Percentiles rank a stretch among this genome's conserved stretches.
Evolutionary conservation across 257 asterid genomes (phyloP).

Genomic region (Plantago ovata): DNA sequence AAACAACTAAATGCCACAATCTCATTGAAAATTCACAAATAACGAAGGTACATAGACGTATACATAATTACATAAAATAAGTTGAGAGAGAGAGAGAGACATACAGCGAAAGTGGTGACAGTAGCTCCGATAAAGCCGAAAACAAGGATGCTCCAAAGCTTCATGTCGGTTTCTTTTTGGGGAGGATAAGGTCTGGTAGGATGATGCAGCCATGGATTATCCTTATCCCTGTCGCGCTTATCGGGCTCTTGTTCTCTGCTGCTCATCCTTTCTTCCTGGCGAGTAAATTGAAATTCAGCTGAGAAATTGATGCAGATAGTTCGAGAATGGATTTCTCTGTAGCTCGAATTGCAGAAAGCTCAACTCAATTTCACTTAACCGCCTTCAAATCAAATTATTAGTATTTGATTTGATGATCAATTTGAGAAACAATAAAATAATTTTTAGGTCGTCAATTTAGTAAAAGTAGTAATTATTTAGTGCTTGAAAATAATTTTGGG

Average conservation of each 20-base stretch:
- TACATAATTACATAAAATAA: not conserved
- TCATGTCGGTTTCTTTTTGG: constrained; percentile 41
- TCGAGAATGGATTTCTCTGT: too few species aligned
- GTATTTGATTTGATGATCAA: too few species aligned
- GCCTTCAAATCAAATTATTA: too few species aligned
- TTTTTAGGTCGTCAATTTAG: too few species aligned
- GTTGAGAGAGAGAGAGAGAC: constrained; percentile 13
- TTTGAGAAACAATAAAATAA: too few species aligned
- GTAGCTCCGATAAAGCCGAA: constrained; percentile 84
- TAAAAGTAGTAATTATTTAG: too few species aligned
- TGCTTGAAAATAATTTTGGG: too few species aligned
- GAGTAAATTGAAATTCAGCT: constrained; percentile 9
- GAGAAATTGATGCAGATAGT: not conserved
- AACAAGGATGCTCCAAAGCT: constrained; percentile 54
- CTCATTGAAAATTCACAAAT: not conserved
- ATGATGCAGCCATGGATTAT: constrained; percentile 38
- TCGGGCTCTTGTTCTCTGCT: constrained; percentile 37
- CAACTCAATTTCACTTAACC: too few species aligned
- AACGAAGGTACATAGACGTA: not conserved
- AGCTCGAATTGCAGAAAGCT: too few species aligned
- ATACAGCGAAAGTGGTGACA: constrained; percentile 71
- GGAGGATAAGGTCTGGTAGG: constrained; percentile 28
- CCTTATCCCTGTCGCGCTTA: constrained; percentile 38
- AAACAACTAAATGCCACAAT: too few species aligned
- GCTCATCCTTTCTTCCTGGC: constrained; percentile 32